Evolutionary conservation across 768 basidiomycete genomes (phyloP).

Genomic region (Rhizopogon sp.): DNA sequence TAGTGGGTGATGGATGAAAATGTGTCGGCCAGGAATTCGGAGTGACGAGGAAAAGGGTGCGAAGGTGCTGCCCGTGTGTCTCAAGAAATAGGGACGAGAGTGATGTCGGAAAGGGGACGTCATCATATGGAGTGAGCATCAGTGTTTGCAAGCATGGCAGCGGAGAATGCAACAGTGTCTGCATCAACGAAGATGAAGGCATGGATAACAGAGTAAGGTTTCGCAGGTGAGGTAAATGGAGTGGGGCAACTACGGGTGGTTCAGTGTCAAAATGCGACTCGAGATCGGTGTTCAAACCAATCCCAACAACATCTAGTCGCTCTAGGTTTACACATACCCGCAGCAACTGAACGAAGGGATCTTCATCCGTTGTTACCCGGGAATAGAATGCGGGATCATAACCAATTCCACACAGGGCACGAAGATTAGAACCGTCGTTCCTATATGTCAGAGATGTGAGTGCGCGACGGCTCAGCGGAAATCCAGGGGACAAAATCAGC

Average conservation of each 20-base stretch:
- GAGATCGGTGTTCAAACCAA: slow-evolving; percentile 47
- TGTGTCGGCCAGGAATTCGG: slow-evolving; percentile 66
- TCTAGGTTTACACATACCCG: slow-evolving; percentile 52
- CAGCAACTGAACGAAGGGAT: slow-evolving; percentile 56
- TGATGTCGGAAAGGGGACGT: slow-evolving; percentile 54
- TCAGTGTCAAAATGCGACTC: slow-evolving; percentile 28
- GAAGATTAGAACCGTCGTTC: slow-evolving; percentile 45
- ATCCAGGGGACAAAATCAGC: slow-evolving; percentile 50
- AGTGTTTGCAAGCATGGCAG: slow-evolving; percentile 63
- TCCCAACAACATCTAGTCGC: slow-evolving; percentile 58
- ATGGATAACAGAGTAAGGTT: slow-evolving; percentile 61
- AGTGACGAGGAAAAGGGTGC: slow-evolving; percentile 61
- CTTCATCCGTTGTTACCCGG: slow-evolving; percentile 30
- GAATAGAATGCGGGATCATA: slow-evolving; percentile 35
- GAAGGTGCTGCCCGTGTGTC: slow-evolving; percentile 51
- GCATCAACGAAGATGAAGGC: slow-evolving; percentile 59
- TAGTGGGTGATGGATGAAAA: slow-evolving; percentile 48
- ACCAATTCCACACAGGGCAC: slow-evolving; percentile 49
- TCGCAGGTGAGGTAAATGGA: slow-evolving; percentile 54
- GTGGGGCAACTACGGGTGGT: slow-evolving; percentile 27
- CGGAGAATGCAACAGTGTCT: slow-evolving; percentile 49
- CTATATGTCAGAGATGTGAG: slow-evolving; percentile 47
- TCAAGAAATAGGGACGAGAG: slow-evolving; percentile 55
- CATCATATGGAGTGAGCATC: slow-evolving; percentile 70
- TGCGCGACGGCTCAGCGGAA: slow-evolving; percentile 57